Percentiles rank a stretch among this genome's conserved stretches.
Conservation (phyloP, 2,329 filamentous ascomycete genomes). For the Alternaria brassicicola region DNA sequence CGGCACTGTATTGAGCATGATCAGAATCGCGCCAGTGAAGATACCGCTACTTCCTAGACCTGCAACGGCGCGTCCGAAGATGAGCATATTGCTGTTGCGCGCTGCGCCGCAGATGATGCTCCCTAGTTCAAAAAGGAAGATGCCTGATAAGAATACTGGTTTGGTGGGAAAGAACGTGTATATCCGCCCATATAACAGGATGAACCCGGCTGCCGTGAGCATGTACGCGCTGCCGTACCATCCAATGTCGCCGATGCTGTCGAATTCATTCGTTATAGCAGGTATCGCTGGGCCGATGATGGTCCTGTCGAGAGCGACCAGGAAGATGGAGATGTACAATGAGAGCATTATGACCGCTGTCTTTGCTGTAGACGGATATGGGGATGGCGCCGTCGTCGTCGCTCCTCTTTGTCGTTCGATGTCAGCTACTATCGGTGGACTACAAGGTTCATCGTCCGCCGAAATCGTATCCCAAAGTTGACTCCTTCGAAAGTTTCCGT, state of each 20-base stretch:
- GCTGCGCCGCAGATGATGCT: constrained; percentile 60
- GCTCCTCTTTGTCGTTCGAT: constrained; percentile 4
- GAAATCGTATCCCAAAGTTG: constrained; percentile 15
- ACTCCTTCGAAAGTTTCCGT: constrained; percentile 13
- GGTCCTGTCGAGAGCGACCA: constrained; percentile 50
- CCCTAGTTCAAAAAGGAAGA: constrained; percentile 58
- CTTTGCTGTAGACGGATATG: constrained; percentile 33
- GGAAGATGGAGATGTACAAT: constrained; percentile 42
- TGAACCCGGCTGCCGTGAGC: constrained; percentile 48
- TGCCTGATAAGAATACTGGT: constrained; percentile 56
- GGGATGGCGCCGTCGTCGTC: neutral
- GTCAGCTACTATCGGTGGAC: neutral
- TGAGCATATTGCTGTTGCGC: constrained; percentile 34
- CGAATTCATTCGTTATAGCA: constrained; percentile 54
- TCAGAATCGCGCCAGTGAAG: constrained; percentile 43
- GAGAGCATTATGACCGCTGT: constrained; percentile 40
- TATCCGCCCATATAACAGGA: constrained; percentile 54
- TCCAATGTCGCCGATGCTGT: constrained; percentile 50
- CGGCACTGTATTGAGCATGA: constrained; percentile 44
- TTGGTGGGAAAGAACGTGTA: constrained; percentile 59
- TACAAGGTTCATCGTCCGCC: constrained; percentile 6
- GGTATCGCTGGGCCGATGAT: constrained; percentile 56
- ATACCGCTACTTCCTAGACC: constrained; percentile 41
- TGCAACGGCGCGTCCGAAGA: constrained; percentile 40
- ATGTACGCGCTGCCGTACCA: constrained; percentile 53